These are phyloP conservation scores for Hordeum marinum DNA, from an alignment of 176 grass and related monocot genomes.

Conservation along the genomic window DNA sequence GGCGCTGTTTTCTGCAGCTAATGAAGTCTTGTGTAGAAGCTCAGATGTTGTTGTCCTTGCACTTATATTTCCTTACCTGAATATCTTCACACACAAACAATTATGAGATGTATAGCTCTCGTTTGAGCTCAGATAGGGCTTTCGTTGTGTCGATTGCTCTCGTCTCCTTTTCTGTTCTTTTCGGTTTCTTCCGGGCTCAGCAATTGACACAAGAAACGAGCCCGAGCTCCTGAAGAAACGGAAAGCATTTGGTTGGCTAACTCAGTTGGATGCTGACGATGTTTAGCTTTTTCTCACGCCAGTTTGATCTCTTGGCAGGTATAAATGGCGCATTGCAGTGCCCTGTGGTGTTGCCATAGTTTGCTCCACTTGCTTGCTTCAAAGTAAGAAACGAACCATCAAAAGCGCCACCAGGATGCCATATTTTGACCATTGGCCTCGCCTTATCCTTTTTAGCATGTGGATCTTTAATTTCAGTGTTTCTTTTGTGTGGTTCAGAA, in stretches of 20 bases:
- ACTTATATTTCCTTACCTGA: background rate
- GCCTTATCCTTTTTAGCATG: too few species aligned
- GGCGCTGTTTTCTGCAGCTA: background rate
- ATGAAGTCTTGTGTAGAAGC: background rate
- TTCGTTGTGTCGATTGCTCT: too few species aligned
- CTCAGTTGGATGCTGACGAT: background rate
- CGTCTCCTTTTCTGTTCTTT: background rate
- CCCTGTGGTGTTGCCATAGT: background rate
- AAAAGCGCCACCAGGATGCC: too few species aligned
- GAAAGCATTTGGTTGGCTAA: background rate
- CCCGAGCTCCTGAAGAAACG: background rate
- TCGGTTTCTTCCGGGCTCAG: background rate
- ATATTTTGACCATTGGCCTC: too few species aligned
- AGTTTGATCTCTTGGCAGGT: too few species aligned
- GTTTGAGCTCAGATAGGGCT: background rate
- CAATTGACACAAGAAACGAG: background rate
- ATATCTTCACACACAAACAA: background rate
- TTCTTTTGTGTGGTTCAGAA: too few species aligned
- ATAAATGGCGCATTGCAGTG: too few species aligned
- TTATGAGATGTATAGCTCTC: background rate
- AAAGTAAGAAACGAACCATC: too few species aligned
- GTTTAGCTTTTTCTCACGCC: too few species aligned
- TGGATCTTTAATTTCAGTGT: too few species aligned
- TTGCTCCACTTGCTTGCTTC: background rate
- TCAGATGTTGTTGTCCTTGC: background rate